Evolutionary conservation across 768 basidiomycete species (phyloP).

Genomic region (Phaeotremella fagi): DNA sequence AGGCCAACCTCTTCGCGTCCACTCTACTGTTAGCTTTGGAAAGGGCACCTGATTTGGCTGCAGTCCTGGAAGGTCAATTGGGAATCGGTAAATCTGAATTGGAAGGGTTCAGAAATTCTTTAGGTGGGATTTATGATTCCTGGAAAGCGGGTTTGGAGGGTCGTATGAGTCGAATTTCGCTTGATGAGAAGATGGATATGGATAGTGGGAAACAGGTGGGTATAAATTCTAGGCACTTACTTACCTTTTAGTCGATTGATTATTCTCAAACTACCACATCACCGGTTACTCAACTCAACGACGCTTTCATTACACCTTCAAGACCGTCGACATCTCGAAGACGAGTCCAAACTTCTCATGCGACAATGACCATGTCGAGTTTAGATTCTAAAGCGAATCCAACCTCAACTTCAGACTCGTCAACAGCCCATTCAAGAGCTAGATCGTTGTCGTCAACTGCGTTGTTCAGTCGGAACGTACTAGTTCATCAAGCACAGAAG

Average conservation of each 20-base stretch:
- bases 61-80: constrained; percentile 8
- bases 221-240: too few relatives aligned
- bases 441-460: background rate
- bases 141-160: constrained; percentile 20
- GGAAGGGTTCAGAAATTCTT: constrained; percentile 20
- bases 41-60: constrained; percentile 3
- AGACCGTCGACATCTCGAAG: background rate
- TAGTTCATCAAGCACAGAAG: background rate
- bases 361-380: background rate
- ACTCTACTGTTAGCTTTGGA: constrained; percentile 10
- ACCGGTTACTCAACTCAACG: background rate
- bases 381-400: background rate
- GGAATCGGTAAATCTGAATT: constrained; percentile 21
- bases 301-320: background rate
- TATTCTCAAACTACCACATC: background rate
- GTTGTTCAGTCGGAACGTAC: background rate
- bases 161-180: constrained; percentile 19
- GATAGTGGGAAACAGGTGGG: background rate
- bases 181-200: constrained; percentile 7
- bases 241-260: background rate
- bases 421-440: background rate
- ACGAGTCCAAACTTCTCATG: background rate
- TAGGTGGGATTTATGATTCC: constrained; percentile 22
- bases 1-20: constrained; percentile 15
- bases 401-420: background rate